Base-by-base conservation (phyloP, 177 flowering plant species). In the Vitis hybrid region DNA sequence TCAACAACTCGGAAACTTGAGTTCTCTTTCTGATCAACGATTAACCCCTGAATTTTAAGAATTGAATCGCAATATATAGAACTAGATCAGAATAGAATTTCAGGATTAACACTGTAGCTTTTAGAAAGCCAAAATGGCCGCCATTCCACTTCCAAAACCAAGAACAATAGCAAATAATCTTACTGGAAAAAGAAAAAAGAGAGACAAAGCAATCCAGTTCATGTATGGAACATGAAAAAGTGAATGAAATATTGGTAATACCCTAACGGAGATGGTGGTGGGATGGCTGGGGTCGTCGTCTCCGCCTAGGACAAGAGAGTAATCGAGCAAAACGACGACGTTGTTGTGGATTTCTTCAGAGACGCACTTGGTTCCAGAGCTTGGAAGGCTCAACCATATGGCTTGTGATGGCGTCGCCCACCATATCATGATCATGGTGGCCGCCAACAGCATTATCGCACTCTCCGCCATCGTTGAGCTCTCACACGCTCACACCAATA, bases 251-350 rank as follows among this genome's bases (percentile, higher is more conserved):
- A 0, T 1, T 49, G 41, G 5, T n/a, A 2, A 5, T 63, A 62
- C 73, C 67, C 21, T 17, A 12, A 53, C 61, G 30, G 73, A 63
- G 27, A 71, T 53, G 67, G 73, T 63, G 58, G 56, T 3, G 18
- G 46, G 21, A 30, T 13, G 13, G 50, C 64, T 20, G 12, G 59
- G 69, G 61, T 46, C 53, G 52, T 52, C 66, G 4, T 27, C 58
- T 46, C 10, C 48, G 46, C 55, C n/a, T 12, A 11, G 35, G 14
- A 62, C 52, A 52, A 2, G 15, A 21, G 30, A n/a, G 21, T 61
- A 84, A 76, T 82, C 84, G n/a, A 77, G 84, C 75, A 85, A 70
- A 66, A 85, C 86, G 74, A 85, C 84, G 74, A 85, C 84, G 82
- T 82, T 74, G 75, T 1, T 71, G 62, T 82, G 84, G 57, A 85